Conservation (phyloP, 768 basidiomycete genomes). For the Kwoniella bestiolae region DNA sequence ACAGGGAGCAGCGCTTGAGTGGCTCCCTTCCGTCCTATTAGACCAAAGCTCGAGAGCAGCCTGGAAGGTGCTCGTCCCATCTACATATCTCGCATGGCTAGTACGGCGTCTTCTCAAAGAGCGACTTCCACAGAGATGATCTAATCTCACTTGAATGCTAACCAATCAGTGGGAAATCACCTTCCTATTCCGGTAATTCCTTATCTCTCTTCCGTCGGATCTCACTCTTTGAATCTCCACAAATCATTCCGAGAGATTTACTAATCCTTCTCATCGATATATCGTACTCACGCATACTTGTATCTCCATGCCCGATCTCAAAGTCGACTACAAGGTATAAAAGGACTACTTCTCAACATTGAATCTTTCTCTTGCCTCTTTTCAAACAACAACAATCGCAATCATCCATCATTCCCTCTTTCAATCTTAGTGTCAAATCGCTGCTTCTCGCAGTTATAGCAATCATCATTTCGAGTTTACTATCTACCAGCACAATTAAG, state of each 20-base stretch:
- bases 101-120: too few relatives aligned
- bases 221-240: neutral
- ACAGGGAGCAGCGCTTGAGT: too few relatives aligned
- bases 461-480: slow-evolving; percentile 7
- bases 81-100: too few relatives aligned
- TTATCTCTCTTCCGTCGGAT: slow-evolving; percentile 9
- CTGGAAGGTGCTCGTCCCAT: too few relatives aligned
- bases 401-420: slow-evolving; percentile 7
- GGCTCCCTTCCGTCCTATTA: too few relatives aligned
- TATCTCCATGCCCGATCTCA: neutral
- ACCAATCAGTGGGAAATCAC: slow-evolving; percentile 16
- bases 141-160: neutral
- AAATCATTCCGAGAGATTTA: neutral
- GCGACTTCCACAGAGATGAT: too few relatives aligned
- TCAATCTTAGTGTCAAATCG: neutral
- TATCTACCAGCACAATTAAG: neutral
- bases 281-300: neutral
- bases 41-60: too few relatives aligned
- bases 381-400: neutral
- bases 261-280: slow-evolving; percentile 12
- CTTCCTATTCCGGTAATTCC: slow-evolving; percentile 18
- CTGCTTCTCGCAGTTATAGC: slow-evolving; percentile 4
- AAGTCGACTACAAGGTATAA: slow-evolving; percentile 6
- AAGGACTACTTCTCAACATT: neutral
- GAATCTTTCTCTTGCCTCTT: neutral